phyloP scores from a whole-genome alignment of 495 filamentous ascomycete species.

The Xanthoparmelia taractica region DNA sequence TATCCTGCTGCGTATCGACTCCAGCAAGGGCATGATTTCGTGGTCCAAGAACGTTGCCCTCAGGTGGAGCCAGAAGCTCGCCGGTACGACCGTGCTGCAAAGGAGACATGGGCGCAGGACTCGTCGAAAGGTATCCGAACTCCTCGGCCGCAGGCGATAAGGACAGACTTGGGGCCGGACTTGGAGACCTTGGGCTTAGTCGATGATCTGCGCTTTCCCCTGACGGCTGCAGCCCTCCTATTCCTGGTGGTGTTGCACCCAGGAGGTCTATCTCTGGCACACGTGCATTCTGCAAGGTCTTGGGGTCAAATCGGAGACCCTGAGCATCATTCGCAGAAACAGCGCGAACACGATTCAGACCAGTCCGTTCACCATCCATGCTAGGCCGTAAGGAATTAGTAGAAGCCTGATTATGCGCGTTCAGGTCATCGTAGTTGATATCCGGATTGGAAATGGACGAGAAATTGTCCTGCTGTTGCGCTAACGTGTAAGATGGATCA shows the following conservation, averaged over 20 bases:
- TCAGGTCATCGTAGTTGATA: slow-evolving; percentile 22
- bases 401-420: slow-evolving; percentile 26
- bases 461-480: slow-evolving; percentile 43
- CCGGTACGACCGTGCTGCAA: slow-evolving; percentile 10
- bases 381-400: slow-evolving; percentile 32
- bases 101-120: slow-evolving; percentile 23
- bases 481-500: slow-evolving; percentile 42
- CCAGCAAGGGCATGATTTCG: slow-evolving; percentile 6
- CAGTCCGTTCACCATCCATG: slow-evolving; percentile 27
- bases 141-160: slow-evolving; percentile 18
- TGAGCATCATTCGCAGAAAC: slow-evolving; percentile 60
- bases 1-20: slow-evolving; percentile 3
- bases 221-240: slow-evolving; percentile 8
- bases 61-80: slow-evolving; percentile 24
- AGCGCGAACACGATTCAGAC: slow-evolving; percentile 43
- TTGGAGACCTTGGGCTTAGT: slow-evolving; percentile 11
- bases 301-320: slow-evolving; percentile 38
- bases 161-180: slow-evolving; percentile 18
- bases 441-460: slow-evolving; percentile 45
- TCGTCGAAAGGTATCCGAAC: slow-evolving; percentile 22
- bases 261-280: slow-evolving; percentile 22
- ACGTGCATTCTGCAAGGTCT: slow-evolving; percentile 25
- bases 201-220: slow-evolving; percentile 7
- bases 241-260: slow-evolving; percentile 16
- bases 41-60: slow-evolving; percentile 6